These are phyloP conservation scores for Suhomyces faveliae DNA, from an alignment of 805 yeast species.

Conservation along the genomic window DNA sequence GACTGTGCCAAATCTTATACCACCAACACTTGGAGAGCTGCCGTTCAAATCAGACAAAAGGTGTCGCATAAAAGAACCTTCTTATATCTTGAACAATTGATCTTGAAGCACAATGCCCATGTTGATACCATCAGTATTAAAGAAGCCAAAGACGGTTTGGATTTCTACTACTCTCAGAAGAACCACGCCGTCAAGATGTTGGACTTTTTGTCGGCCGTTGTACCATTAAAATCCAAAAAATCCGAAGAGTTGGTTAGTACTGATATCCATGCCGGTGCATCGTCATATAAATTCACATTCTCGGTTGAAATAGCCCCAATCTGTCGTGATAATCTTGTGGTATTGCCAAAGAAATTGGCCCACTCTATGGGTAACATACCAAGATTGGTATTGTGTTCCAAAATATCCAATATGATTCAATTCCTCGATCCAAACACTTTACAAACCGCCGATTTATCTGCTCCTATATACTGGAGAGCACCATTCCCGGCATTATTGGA, in stretches of 20 bases:
- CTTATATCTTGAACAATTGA: constrained; percentile 91
- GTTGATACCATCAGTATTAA: constrained; percentile 90
- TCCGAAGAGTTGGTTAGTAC: constrained; percentile 89
- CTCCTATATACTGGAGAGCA: constrained; percentile 74
- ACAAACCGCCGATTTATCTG: constrained; percentile 70
- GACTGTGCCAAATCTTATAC: constrained; percentile 98
- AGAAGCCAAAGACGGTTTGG: constrained; percentile 91
- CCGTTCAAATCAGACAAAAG: constrained; percentile 96
- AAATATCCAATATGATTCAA: constrained; percentile 78
- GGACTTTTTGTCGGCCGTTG: constrained; percentile 81
- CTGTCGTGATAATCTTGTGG: constrained; percentile 94
- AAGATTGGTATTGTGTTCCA: constrained; percentile 79
- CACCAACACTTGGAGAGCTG: constrained; percentile 96
- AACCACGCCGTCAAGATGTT: constrained; percentile 93
- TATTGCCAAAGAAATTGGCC: constrained; percentile 85
- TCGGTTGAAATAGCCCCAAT: constrained; percentile 94
- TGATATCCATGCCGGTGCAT: constrained; percentile 87
- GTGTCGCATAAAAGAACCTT: constrained; percentile 96
- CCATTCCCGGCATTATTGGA: constrained; percentile 80
- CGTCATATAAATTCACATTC: constrained; percentile 85
- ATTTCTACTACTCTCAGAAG: constrained; percentile 84
- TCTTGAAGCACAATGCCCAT: constrained; percentile 89
- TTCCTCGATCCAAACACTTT: constrained; percentile 82
- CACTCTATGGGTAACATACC: constrained; percentile 78
- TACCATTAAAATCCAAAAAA: constrained; percentile 77